Conservation (phyloP, 176 grass and related monocot species). For the Eragrostis curvula region DNA sequence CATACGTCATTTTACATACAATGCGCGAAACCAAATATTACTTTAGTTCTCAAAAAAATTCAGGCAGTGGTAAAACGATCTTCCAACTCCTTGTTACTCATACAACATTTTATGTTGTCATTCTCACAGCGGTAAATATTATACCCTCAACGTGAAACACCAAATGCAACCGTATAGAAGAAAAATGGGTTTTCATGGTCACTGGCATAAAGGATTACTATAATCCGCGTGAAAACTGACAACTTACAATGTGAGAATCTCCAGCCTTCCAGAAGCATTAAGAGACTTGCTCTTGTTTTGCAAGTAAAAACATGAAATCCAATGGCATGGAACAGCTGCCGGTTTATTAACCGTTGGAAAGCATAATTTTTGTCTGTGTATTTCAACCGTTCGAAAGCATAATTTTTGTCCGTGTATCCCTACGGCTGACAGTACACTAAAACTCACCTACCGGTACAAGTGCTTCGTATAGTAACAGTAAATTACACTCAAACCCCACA, state of each 20-base stretch:
- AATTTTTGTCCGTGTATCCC: not conserved
- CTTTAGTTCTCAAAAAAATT: not conserved
- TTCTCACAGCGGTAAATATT: not conserved
- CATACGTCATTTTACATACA: conserved; percentile 9
- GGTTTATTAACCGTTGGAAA: not conserved
- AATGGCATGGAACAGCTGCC: not conserved
- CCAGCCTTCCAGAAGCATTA: not conserved
- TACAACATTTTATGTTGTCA: not conserved
- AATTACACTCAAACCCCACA: not conserved
- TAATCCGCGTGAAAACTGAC: not conserved
- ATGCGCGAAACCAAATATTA: not conserved
- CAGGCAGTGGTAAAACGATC: not conserved
- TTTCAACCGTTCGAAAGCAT: too few relatives aligned
- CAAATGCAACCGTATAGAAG: conserved; percentile 12
- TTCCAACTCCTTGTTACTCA: not conserved
- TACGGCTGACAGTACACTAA: not conserved
- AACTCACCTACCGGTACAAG: not conserved
- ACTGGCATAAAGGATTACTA: not conserved
- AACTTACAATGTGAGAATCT: conserved; percentile 7
- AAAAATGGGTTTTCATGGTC: not conserved
- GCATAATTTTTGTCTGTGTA: not conserved
- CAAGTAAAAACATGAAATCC: conserved; percentile 2
- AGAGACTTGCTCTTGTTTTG: not conserved
- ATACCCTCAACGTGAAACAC: not conserved
- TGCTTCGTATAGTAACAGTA: not conserved